Percentiles rank a stretch among this genome's conserved stretches.
These are phyloP conservation scores for Scleromitrula shiraiana DNA, from an alignment of 2,329 filamentous ascomycete species.

Conservation along the genomic window DNA sequence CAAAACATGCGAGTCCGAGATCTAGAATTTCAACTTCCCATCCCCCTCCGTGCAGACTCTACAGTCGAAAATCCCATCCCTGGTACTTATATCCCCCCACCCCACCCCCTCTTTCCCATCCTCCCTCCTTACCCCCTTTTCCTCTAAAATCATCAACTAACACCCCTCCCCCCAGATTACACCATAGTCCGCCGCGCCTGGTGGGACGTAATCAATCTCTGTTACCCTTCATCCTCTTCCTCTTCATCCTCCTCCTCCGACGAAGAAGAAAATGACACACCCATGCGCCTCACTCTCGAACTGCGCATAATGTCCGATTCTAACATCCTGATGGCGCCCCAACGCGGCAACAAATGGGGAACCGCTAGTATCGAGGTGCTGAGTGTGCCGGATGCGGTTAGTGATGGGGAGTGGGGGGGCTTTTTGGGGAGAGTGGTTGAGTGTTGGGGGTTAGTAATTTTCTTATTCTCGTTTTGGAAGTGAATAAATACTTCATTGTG, in stretches of 20 bases:
- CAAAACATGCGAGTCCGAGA: slow-evolving; percentile 41
- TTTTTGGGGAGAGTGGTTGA: slow-evolving; percentile 37
- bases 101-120: slow-evolving; percentile 33
- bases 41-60: too few species aligned
- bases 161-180: slow-evolving; percentile 32
- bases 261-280: too few species aligned
- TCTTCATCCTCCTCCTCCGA: too few species aligned
- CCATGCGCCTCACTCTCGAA: slow-evolving; percentile 38
- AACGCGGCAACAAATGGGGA: slow-evolving; percentile 34
- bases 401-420: slow-evolving; percentile 32
- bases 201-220: slow-evolving; percentile 42
- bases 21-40: slow-evolving; percentile 38
- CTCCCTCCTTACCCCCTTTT: slow-evolving; percentile 16
- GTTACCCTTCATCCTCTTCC: slow-evolving; percentile 34
- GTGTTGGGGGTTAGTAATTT: too few species aligned
- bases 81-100: too few species aligned
- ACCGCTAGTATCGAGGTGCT: slow-evolving; percentile 38
- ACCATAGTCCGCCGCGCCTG: slow-evolving; percentile 37
- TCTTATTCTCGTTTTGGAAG: too few species aligned
- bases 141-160: too few species aligned
- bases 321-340: slow-evolving; percentile 38
- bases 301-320: slow-evolving; percentile 38
- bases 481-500: too few species aligned
- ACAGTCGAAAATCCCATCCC: too few species aligned
- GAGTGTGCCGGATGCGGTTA: slow-evolving; percentile 34